Evolutionary conservation across 106 monocot genomes (phyloP).

Genomic region (Posidonia australis): DNA sequence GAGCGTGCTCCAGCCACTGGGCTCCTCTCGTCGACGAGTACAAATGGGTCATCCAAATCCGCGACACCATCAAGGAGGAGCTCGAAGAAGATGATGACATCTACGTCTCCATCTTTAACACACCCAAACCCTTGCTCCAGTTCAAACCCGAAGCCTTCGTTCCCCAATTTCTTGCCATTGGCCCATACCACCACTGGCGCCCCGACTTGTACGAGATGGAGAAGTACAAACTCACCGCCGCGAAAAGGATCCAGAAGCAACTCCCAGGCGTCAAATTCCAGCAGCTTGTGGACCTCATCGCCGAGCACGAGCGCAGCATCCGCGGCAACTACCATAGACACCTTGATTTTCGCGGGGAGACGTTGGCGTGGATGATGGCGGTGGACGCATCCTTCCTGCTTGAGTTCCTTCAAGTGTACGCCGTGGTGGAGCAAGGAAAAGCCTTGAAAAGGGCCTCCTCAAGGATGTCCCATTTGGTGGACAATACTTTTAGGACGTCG

Average conservation of each 20-base stretch:
- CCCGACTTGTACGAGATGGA: slow-evolving; percentile 58
- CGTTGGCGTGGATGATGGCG: slow-evolving; percentile 48
- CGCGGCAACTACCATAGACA: slow-evolving; percentile 32
- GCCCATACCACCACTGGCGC: slow-evolving; percentile 58
- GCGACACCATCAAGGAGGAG: slow-evolving; percentile 15
- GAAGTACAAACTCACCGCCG: slow-evolving; percentile 46
- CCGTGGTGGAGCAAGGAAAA: not conserved
- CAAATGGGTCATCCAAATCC: slow-evolving; percentile 28
- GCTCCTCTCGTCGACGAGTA: slow-evolving; percentile 19
- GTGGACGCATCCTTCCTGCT: slow-evolving; percentile 43
- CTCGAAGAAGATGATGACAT: slow-evolving; percentile 2
- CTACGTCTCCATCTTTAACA: slow-evolving; percentile 32
- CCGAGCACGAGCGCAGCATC: slow-evolving; percentile 16
- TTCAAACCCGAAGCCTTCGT: slow-evolving; percentile 31
- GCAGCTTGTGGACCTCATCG: slow-evolving; percentile 21
- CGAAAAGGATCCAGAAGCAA: slow-evolving; percentile 19
- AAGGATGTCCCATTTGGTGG: slow-evolving; percentile 7
- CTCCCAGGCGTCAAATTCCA: slow-evolving; percentile 18
- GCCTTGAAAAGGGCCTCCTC: slow-evolving; percentile 1
- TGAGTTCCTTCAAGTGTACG: slow-evolving; percentile 36
- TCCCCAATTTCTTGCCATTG: slow-evolving; percentile 57
- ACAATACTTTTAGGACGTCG: slow-evolving; percentile 7
- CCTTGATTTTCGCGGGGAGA: slow-evolving; percentile 23
- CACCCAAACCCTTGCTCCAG: slow-evolving; percentile 22
- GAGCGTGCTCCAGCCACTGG: not conserved